Evolutionary conservation across 805 yeast species (phyloP).

Genomic region (Metschnikowia baotianmanensis): DNA sequence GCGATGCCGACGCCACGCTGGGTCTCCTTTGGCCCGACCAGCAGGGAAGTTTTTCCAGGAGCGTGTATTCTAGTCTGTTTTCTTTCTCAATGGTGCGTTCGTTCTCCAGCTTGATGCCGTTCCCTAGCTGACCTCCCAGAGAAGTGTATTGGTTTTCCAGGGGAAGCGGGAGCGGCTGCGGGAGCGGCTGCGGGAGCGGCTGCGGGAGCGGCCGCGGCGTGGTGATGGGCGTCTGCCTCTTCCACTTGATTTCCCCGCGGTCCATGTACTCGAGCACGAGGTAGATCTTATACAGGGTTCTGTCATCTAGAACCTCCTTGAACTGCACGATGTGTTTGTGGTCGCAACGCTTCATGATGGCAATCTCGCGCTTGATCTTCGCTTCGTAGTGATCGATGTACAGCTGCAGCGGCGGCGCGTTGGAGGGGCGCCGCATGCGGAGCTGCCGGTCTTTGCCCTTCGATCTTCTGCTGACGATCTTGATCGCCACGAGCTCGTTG

Average conservation of each 20-base stretch:
- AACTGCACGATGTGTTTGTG: constrained; percentile 42
- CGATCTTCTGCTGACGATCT: constrained; percentile 75
- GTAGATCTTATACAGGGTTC: constrained; percentile 78
- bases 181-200: too few relatives aligned
- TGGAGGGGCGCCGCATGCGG: constrained; percentile 29
- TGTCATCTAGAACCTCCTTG: constrained; percentile 78
- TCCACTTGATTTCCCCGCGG: constrained; percentile 90
- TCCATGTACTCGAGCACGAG: constrained; percentile 87
- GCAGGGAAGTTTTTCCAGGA: constrained; percentile 9
- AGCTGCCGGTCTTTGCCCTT: constrained; percentile 39
- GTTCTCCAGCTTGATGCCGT: too few relatives aligned
- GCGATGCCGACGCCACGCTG: not conserved
- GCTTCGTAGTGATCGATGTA: constrained; percentile 31
- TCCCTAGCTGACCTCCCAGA: too few relatives aligned
- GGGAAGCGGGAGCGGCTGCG: too few relatives aligned
- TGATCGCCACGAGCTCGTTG: constrained; percentile 80
- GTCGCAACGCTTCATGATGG: constrained; percentile 47
- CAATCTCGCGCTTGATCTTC: constrained; percentile 41
- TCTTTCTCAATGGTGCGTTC: too few relatives aligned
- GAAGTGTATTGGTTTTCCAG: too few relatives aligned
- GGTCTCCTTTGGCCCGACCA: constrained; percentile 8
- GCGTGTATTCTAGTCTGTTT: too few relatives aligned
- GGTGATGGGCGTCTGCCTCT: constrained; percentile 21
- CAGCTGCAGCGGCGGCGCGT: constrained; percentile 20
- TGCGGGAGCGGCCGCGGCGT: constrained; percentile 10